These are phyloP conservation scores for Debaryomyces maramus DNA, from an alignment of 805 yeast species.

Conservation along the genomic window DNA sequence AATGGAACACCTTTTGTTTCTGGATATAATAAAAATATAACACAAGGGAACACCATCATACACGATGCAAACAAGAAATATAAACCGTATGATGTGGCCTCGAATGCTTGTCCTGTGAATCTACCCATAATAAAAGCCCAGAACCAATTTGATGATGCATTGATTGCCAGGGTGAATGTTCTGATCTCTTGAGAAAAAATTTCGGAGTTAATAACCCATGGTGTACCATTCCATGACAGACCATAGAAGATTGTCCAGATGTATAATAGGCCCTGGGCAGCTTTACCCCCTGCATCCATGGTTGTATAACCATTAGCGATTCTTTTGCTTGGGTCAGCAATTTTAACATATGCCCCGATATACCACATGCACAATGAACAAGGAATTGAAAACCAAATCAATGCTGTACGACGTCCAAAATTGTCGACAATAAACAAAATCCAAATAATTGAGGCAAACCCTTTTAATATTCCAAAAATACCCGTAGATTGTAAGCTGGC, in stretches of 20 bases:
- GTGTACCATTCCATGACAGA: constrained; percentile 47
- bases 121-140: constrained; percentile 52
- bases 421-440: constrained; percentile 47
- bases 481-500: constrained; percentile 54
- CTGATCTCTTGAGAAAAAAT: constrained; percentile 46
- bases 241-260: constrained; percentile 49
- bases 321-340: constrained; percentile 21
- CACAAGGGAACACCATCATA: constrained; percentile 25
- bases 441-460: constrained; percentile 45
- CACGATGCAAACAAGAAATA: constrained; percentile 43
- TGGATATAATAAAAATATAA: constrained; percentile 35
- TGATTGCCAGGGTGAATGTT: constrained; percentile 43
- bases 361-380: constrained; percentile 49
- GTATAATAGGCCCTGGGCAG: constrained; percentile 47
- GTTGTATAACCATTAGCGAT: constrained; percentile 20
- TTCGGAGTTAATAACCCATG: constrained; percentile 49
- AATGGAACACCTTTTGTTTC: constrained; percentile 40
- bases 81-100: constrained; percentile 43
- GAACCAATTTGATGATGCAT: constrained; percentile 49
- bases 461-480: constrained; percentile 51
- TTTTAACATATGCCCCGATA: constrained; percentile 48
- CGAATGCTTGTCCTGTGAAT: constrained; percentile 45
- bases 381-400: constrained; percentile 36
- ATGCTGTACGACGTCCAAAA: constrained; percentile 46
- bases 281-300: constrained; percentile 36